These are phyloP conservation scores for Arachnomyces sp. DNA, from an alignment of 2,329 filamentous ascomycete species.

Conservation along the genomic window DNA sequence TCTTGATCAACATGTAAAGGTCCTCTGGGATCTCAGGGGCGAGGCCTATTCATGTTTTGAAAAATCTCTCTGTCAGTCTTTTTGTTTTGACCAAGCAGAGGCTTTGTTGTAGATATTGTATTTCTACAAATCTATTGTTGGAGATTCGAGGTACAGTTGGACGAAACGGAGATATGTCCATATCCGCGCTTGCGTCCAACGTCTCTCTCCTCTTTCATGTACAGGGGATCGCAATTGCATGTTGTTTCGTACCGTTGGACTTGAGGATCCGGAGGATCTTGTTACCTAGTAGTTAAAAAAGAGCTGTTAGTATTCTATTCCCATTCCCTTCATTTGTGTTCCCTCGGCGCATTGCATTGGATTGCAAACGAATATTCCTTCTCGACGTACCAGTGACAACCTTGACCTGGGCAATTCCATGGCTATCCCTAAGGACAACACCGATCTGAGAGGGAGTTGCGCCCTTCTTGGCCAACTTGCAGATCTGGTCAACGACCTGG, in stretches of 20 bases:
- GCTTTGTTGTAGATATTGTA: slow-evolving; percentile 46
- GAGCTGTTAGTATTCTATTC: slow-evolving; percentile 33
- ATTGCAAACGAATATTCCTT: slow-evolving; percentile 1
- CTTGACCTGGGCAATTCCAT: slow-evolving; percentile 97
- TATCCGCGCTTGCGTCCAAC: background rate
- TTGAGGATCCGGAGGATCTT: slow-evolving; percentile 99
- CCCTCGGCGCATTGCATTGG: background rate
- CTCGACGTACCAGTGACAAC: slow-evolving; percentile 75
- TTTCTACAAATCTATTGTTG: slow-evolving; percentile 18
- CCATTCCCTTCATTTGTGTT: too few relatives aligned
- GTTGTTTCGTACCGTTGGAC: slow-evolving; percentile 70
- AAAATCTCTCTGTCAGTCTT: slow-evolving; percentile 85
- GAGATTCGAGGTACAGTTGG: too few relatives aligned
- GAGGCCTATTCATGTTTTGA: slow-evolving; percentile 63
- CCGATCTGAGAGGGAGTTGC: slow-evolving; percentile 97
- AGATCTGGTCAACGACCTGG: slow-evolving; percentile 98
- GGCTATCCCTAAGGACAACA: slow-evolving; percentile 95
- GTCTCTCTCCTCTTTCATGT: background rate
- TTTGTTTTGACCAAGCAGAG: slow-evolving; percentile 70
- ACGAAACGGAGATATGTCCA: background rate
- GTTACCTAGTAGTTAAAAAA: slow-evolving; percentile 62
- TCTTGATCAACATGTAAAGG: slow-evolving; percentile 99
- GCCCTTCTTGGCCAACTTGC: slow-evolving; percentile 98
- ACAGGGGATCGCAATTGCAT: background rate
- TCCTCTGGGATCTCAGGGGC: slow-evolving; percentile 98